A percentile compares a stretch with the other conserved stretches of the same genome.
These are phyloP conservation scores for Cytospora chrysosperma DNA, from an alignment of 2,329 filamentous ascomycete genomes.

Conservation along the genomic window DNA sequence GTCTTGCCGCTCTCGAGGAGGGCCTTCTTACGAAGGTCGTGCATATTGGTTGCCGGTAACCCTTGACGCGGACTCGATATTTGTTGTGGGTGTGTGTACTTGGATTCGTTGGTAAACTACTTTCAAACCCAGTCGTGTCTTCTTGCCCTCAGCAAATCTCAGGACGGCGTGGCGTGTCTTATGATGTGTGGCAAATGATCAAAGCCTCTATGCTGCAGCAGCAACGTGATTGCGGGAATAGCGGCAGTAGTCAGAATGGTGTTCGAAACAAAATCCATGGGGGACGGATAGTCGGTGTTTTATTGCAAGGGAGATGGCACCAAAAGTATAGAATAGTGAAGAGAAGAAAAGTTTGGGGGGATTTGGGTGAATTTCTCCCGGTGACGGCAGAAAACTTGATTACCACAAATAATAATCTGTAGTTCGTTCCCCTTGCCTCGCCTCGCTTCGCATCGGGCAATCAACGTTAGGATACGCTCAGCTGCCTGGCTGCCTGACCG, in stretches of 20 bases:
- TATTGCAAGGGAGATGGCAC: background rate
- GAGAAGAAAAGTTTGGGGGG: conserved; percentile 7
- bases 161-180: conserved; percentile 4
- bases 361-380: background rate
- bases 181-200: conserved; percentile 20
- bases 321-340: background rate
- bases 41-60: conserved; percentile 46
- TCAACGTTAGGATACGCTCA: background rate
- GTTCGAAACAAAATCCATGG: conserved; percentile 31
- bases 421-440: background rate
- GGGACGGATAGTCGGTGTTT: conserved; percentile 4
- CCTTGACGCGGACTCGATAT: background rate
- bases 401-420: background rate
- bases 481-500: conserved; percentile 4
- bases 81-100: background rate
- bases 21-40: conserved; percentile 65
- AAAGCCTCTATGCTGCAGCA: conserved; percentile 18
- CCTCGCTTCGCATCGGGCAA: background rate
- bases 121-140: background rate
- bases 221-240: conserved; percentile 14
- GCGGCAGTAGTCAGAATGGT: conserved; percentile 15
- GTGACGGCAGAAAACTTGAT: conserved; percentile 12
- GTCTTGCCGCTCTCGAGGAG: conserved; percentile 71
- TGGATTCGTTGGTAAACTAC: background rate
- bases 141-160: background rate